These are phyloP conservation scores for Fusarium beomiforme DNA, from an alignment of 2,329 filamentous ascomycete species.

Conservation along the genomic window DNA sequence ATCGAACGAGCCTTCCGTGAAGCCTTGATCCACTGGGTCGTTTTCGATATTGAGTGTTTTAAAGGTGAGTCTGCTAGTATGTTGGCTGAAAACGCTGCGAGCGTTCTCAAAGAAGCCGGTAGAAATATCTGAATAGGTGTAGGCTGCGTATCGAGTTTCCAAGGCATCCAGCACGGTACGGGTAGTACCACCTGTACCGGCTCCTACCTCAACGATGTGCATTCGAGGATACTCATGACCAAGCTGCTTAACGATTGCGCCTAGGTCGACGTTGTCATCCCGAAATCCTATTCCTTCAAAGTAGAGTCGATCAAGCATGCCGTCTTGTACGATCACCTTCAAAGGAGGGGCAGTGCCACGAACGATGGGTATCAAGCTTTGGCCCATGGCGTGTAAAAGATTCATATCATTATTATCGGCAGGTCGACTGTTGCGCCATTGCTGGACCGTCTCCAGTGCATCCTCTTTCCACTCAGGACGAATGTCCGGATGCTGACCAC, in stretches of 20 bases:
- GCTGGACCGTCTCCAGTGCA: background rate
- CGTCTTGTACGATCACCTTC: conserved; percentile 49
- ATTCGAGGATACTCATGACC: background rate
- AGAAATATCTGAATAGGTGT: conserved; percentile 11
- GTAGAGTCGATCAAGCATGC: conserved; percentile 49
- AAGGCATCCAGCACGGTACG: background rate
- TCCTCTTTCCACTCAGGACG: background rate
- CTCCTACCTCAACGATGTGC: background rate
- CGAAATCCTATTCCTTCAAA: background rate
- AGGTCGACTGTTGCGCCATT: background rate
- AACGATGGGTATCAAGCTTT: conserved; percentile 48
- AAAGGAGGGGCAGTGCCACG: conserved; percentile 47
- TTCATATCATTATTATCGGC: background rate
- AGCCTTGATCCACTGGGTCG: background rate
- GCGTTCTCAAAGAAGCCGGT: conserved; percentile 6
- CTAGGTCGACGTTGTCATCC: background rate
- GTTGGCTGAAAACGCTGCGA: background rate
- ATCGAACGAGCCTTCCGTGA: background rate
- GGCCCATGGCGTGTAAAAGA: conserved; percentile 41
- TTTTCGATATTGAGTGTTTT: conserved; percentile 2
- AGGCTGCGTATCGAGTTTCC: background rate
- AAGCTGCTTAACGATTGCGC: background rate
- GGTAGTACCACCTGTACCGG: background rate
- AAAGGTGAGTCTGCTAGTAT: background rate
- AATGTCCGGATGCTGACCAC: background rate